These are phyloP conservation scores for Colletotrichum spinosum DNA, from an alignment of 2,329 filamentous ascomycete genomes.

Conservation along the genomic window DNA sequence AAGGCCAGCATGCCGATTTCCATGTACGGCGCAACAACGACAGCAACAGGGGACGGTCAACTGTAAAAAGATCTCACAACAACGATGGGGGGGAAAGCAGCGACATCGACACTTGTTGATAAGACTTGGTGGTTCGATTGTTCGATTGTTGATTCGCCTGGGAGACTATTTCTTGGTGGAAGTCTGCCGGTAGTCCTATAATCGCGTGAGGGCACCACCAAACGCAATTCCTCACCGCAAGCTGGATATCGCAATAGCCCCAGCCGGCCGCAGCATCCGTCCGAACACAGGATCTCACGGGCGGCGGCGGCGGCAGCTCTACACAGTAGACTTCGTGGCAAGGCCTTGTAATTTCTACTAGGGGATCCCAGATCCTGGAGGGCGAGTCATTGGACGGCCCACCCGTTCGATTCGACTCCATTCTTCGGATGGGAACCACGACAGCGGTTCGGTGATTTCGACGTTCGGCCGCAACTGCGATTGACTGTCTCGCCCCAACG, in stretches of 20 bases:
- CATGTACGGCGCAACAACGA: background rate
- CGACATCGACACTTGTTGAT: no score
- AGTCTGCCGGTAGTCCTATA: no score
- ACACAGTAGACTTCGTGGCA: background rate
- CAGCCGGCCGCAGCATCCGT: background rate
- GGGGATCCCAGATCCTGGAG: background rate
- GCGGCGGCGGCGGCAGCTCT: background rate
- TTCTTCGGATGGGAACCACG: conserved; percentile 16
- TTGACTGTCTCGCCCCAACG: background rate
- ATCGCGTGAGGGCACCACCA: no score
- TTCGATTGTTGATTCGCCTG: no score
- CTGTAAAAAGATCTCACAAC: no score
- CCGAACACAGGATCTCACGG: conserved; percentile 14
- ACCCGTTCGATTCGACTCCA: conserved; percentile 11
- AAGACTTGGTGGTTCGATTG: no score
- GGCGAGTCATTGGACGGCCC: conserved; percentile 12
- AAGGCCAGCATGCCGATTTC: conserved; percentile 2
- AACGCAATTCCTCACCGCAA: conserved; percentile 13
- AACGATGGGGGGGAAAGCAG: no score
- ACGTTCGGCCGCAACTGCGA: conserved; percentile 6
- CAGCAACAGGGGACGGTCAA: background rate
- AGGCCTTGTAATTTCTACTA: conserved; percentile 23
- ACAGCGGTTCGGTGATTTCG: conserved; percentile 12
- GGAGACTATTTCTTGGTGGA: no score
- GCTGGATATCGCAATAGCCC: background rate